Percentiles rank a stretch among this genome's conserved stretches.
Conservation (phyloP, 1,139 yeast genomes). For the Lodderomyces oxycetoniae region DNA sequence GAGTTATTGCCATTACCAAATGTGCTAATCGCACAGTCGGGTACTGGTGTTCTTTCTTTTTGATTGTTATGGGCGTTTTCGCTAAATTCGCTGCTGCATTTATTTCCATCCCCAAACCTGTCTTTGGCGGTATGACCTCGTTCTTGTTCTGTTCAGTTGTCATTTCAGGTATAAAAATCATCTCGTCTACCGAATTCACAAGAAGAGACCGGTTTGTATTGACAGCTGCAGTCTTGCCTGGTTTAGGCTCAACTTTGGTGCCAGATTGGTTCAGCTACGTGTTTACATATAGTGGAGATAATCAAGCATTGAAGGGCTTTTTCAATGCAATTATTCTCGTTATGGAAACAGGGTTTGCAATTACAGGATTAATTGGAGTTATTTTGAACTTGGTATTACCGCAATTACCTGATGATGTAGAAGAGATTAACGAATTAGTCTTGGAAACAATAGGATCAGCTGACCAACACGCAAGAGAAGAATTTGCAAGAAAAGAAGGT, state of each 20-base stretch:
- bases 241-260: slow-evolving; percentile 75
- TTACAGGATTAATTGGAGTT: slow-evolving; percentile 74
- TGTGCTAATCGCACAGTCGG: slow-evolving; percentile 87
- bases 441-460: slow-evolving; percentile 47
- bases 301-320: slow-evolving; percentile 63
- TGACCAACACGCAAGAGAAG: slow-evolving; percentile 36
- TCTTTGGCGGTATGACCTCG: slow-evolving; percentile 90
- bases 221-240: slow-evolving; percentile 71
- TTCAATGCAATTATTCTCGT: slow-evolving; percentile 75
- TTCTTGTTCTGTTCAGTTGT: slow-evolving; percentile 86
- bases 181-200: slow-evolving; percentile 69
- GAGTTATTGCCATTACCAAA: slow-evolving; percentile 85
- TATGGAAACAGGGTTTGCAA: slow-evolving; percentile 84
- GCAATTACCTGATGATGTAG: slow-evolving; percentile 62
- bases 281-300: slow-evolving; percentile 71
- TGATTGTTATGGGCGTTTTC: slow-evolving; percentile 80
- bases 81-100: slow-evolving; percentile 88
- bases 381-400: slow-evolving; percentile 68
- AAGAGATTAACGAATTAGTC: slow-evolving; percentile 45
- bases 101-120: slow-evolving; percentile 78
- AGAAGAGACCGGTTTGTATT: slow-evolving; percentile 84
- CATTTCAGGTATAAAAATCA: slow-evolving; percentile 80
- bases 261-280: slow-evolving; percentile 69
- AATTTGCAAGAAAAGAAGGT: slow-evolving; percentile 35
- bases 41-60: slow-evolving; percentile 82